phyloP scores from a whole-genome alignment of 768 basidiomycete genomes.

The Leccinum boreale region DNA sequence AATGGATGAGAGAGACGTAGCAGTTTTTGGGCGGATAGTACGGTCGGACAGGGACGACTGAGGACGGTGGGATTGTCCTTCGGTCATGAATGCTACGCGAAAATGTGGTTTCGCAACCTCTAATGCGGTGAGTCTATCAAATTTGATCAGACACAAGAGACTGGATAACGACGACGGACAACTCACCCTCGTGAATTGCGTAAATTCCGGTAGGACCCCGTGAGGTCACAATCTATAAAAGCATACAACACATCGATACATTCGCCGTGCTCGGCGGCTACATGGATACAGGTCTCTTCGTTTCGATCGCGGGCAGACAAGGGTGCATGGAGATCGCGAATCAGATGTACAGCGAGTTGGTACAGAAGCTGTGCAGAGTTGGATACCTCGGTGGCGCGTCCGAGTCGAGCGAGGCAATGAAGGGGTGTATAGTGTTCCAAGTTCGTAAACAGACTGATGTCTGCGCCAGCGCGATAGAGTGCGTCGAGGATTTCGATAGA shows the following conservation, averaged over 20 bases:
- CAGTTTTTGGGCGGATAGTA: slow-evolving; percentile 47
- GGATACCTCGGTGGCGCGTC: slow-evolving; percentile 31
- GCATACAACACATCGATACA: slow-evolving; percentile 60
- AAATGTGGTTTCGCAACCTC: slow-evolving; percentile 70
- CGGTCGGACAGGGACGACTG: slow-evolving; percentile 52
- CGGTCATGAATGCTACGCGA: slow-evolving; percentile 55
- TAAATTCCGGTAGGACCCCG: slow-evolving; percentile 51
- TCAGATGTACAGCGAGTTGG: slow-evolving; percentile 62
- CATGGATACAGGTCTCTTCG: slow-evolving; percentile 76
- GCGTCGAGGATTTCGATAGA: slow-evolving; percentile 63
- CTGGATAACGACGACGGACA: background rate
- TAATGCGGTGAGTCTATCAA: slow-evolving; percentile 48
- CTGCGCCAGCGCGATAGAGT: slow-evolving; percentile 74
- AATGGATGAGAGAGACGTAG: slow-evolving; percentile 46
- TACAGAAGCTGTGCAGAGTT: slow-evolving; percentile 43
- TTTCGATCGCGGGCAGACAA: slow-evolving; percentile 61
- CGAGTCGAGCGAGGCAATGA: slow-evolving; percentile 56
- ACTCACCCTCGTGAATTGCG: slow-evolving; percentile 72
- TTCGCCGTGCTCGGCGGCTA: slow-evolving; percentile 72
- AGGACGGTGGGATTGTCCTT: slow-evolving; percentile 44
- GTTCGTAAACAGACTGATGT: slow-evolving; percentile 65
- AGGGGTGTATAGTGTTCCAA: slow-evolving; percentile 64
- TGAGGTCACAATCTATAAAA: slow-evolving; percentile 62
- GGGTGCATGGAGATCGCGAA: slow-evolving; percentile 67
- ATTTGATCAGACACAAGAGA: background rate